Percentiles rank a stretch among this genome's conserved stretches.
These are phyloP conservation scores for Coniochaeta sp. DNA, from an alignment of 2,329 filamentous ascomycete species.

Conservation along the genomic window DNA sequence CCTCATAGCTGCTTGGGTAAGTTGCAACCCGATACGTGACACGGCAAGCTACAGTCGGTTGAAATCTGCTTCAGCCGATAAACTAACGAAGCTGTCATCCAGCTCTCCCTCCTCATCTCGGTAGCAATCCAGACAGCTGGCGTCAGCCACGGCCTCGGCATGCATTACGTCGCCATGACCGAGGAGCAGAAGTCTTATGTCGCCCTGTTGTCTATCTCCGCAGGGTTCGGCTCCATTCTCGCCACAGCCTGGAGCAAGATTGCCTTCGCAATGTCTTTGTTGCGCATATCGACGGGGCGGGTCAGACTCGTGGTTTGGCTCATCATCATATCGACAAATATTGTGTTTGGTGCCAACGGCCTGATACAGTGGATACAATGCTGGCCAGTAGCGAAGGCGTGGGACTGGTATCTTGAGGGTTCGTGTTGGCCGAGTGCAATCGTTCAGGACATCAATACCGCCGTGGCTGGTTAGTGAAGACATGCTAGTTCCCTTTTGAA, in stretches of 20 bases:
- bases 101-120: not conserved
- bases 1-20: not conserved
- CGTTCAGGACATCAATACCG: conserved; percentile 2
- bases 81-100: not conserved
- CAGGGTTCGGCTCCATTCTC: conserved; percentile 11
- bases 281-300: conserved; percentile 11
- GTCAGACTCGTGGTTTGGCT: conserved; percentile 11
- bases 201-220: not conserved
- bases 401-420: not conserved
- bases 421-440: not conserved
- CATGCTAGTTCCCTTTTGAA: not conserved
- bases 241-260: conserved; percentile 20
- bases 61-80: no score
- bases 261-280: conserved; percentile 16
- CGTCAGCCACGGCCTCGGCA: not conserved
- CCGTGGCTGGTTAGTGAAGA: not conserved
- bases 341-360: conserved; percentile 6
- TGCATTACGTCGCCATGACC: not conserved
- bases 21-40: not conserved
- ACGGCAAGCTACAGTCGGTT: no score
- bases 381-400: conserved; percentile 2
- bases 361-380: conserved; percentile 5
- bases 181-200: not conserved
- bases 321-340: conserved; percentile 11
- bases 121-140: not conserved